These are phyloP conservation scores for Dalbergia oliveri DNA, from an alignment of 306 rosid species.

Conservation along the genomic window DNA sequence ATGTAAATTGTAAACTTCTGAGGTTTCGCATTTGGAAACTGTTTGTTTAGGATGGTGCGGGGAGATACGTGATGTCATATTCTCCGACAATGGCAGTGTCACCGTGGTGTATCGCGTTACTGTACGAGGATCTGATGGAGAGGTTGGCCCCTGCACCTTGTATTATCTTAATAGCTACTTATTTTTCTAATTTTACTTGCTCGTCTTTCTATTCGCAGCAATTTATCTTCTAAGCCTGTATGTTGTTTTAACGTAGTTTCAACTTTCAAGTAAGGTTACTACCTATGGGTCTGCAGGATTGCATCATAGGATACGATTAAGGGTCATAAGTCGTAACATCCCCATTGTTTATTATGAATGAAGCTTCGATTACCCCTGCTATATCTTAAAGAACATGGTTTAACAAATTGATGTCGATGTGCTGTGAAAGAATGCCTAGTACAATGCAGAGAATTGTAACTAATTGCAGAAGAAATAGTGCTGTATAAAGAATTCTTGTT, in stretches of 20 bases:
- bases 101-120: conserved; percentile 96
- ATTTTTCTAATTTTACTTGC: conserved; percentile 9
- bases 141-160: conserved; percentile 59
- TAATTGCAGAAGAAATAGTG: neutral
- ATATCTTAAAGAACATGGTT: neutral
- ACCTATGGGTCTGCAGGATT: neutral
- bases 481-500: neutral
- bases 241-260: neutral
- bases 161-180: neutral
- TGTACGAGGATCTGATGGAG: conserved; percentile 96
- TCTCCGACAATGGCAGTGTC: conserved; percentile 89
- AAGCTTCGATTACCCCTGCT: neutral
- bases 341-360: neutral
- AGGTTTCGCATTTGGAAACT: neutral
- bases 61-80: conserved; percentile 95
- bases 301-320: neutral
- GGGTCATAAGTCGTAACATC: neutral
- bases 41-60: conserved; percentile 89
- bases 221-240: conserved; percentile 2
- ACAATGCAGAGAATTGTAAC: neutral
- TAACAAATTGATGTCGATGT: neutral
- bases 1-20: neutral
- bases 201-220: neutral
- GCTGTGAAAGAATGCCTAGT: neutral
- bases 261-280: neutral